These are phyloP conservation scores for Epichloe festucae DNA, from an alignment of 2,329 filamentous ascomycete genomes.

Conservation along the genomic window DNA sequence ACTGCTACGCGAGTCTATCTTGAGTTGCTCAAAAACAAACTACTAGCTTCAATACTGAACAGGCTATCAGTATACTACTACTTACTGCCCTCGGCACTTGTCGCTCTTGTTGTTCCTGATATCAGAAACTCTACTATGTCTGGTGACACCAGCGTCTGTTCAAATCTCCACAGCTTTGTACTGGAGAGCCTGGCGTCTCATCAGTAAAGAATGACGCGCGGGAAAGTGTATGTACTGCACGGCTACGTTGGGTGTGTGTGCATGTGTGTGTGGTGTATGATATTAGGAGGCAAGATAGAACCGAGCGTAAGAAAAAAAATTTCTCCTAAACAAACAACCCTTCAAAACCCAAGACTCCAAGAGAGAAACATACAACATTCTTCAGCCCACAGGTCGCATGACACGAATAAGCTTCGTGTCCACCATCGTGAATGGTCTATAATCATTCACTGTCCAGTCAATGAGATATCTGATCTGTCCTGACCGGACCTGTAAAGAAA, in stretches of 20 bases:
- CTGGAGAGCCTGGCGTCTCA: too few relatives aligned
- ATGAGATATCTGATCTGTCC: conserved; percentile 5
- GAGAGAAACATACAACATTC: conserved; percentile 23
- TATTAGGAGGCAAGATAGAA: conserved; percentile 11
- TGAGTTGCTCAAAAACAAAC: background rate
- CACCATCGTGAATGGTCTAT: conserved; percentile 14
- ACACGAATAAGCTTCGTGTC: conserved; percentile 12
- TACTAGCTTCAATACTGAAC: background rate
- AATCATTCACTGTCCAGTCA: conserved; percentile 3
- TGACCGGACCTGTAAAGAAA: conserved; percentile 12
- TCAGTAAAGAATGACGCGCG: too few relatives aligned
- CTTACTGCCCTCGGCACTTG: background rate
- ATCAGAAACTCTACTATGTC: background rate
- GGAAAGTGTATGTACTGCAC: too few relatives aligned
- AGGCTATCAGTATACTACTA: background rate
- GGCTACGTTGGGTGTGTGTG: background rate
- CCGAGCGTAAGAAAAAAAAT: conserved; percentile 22
- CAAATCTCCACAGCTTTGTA: too few relatives aligned
- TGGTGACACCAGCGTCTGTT: too few relatives aligned
- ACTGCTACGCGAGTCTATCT: background rate
- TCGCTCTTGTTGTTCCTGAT: background rate
- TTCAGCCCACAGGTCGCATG: conserved; percentile 12
- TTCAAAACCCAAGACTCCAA: conserved; percentile 26
- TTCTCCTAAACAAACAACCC: conserved; percentile 21
- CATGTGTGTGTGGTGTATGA: conserved; percentile 3